Conservation (phyloP, 371 early-diverging fungal species). For the Rhizomucor pusillus region DNA sequence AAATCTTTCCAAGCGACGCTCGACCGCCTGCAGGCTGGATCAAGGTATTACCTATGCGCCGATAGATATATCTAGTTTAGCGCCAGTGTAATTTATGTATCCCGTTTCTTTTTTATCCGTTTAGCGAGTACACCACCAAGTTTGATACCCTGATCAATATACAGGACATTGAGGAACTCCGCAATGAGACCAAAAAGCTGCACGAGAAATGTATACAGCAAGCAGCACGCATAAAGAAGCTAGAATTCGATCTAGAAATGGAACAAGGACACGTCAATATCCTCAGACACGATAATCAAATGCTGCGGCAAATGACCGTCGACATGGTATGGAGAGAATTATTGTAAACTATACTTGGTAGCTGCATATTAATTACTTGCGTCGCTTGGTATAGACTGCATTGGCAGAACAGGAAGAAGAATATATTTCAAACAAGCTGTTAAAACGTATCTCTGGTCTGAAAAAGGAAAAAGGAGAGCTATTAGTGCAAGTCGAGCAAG, state of each 20-base stretch:
- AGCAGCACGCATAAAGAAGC: slow-evolving; percentile 50
- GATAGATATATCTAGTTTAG: background rate
- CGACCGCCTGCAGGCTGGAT: slow-evolving; percentile 27
- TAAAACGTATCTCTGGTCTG: slow-evolving; percentile 64
- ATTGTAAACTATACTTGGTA: background rate
- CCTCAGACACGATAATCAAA: slow-evolving; percentile 63
- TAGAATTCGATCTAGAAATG: slow-evolving; percentile 66
- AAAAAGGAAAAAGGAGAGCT: slow-evolving; percentile 73
- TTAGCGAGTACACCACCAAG: slow-evolving; percentile 17
- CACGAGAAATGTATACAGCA: slow-evolving; percentile 42
- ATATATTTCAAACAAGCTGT: slow-evolving; percentile 62
- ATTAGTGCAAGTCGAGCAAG: slow-evolving; percentile 67
- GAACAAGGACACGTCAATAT: slow-evolving; percentile 70
- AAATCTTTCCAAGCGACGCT: slow-evolving; percentile 35
- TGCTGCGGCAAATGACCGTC: slow-evolving; percentile 58
- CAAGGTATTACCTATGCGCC: slow-evolving; percentile 16
- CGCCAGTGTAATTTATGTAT: background rate
- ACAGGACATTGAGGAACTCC: slow-evolving; percentile 32
- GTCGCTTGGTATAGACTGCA: slow-evolving; percentile 40
- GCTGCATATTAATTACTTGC: background rate
- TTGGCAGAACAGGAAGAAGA: slow-evolving; percentile 73
- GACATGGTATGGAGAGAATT: slow-evolving; percentile 48
- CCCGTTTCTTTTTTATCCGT: background rate
- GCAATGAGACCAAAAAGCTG: slow-evolving; percentile 35
- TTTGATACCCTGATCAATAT: slow-evolving; percentile 28